Evolutionary conservation across 345 rosid genomes (phyloP).

Genomic region (Cardiospermum halicacabum): DNA sequence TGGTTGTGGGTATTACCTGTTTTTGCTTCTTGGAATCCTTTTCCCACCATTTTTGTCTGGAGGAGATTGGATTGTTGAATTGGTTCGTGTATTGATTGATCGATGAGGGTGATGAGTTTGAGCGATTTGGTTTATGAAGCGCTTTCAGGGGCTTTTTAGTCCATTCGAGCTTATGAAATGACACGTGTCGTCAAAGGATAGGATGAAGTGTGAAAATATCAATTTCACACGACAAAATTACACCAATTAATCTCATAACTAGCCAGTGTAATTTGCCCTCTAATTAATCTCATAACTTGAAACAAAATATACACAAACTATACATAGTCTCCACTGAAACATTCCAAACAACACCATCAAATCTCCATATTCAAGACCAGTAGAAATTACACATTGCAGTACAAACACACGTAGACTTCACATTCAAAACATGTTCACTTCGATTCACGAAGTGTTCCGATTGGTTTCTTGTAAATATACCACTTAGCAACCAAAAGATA

Average conservation of each 20-base stretch:
- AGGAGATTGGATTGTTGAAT: background rate
- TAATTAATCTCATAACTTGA: too few relatives aligned
- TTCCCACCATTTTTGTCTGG: conserved; percentile 44
- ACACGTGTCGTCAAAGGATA: background rate
- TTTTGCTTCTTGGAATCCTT: conserved; percentile 51
- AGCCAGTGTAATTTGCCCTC: too few relatives aligned
- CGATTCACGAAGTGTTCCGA: conserved; percentile 22
- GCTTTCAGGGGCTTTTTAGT: too few relatives aligned
- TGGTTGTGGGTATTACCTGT: conserved; percentile 36
- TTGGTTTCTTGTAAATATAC: conserved; percentile 39
- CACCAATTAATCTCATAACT: too few relatives aligned
- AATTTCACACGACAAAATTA: too few relatives aligned
- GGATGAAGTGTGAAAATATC: background rate
- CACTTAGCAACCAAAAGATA: conserved; percentile 33
- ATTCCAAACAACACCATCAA: background rate
- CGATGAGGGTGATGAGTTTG: background rate
- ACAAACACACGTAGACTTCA: background rate
- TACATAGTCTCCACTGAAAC: background rate
- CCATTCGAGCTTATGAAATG: too few relatives aligned
- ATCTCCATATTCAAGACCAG: background rate
- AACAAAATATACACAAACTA: background rate
- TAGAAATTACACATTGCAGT: background rate
- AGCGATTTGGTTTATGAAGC: too few relatives aligned
- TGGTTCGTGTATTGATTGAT: background rate
- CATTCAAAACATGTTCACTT: background rate